A percentile compares a stretch with the other conserved stretches of the same genome.
Evolutionary conservation across 2,329 filamentous ascomycete genomes (phyloP).

Genomic region (Lasiodiplodia sp.): DNA sequence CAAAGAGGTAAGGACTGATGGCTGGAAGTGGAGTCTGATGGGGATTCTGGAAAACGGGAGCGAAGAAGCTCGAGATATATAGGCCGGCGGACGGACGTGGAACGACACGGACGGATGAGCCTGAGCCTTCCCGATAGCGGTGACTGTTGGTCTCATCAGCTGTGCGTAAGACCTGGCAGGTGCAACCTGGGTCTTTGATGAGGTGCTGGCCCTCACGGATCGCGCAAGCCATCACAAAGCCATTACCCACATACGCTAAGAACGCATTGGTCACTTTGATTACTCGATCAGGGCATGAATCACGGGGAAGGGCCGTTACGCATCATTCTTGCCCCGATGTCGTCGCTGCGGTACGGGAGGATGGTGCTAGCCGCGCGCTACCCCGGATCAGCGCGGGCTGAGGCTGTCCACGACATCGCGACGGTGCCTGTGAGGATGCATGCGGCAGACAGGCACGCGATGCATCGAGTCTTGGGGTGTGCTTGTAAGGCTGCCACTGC

Average conservation of each 20-base stretch:
- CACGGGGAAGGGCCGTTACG: slow-evolving; percentile 18
- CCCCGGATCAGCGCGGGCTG: slow-evolving; percentile 25
- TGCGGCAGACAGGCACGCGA: slow-evolving; percentile 2
- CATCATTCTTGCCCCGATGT: slow-evolving; percentile 23
- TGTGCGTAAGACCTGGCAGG: slow-evolving; percentile 12
- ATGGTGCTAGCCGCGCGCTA: not conserved
- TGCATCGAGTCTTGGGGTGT: not conserved
- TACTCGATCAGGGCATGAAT: slow-evolving; percentile 27
- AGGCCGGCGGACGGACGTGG: not conserved
- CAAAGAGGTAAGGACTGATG: not conserved
- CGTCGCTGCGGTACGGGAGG: slow-evolving; percentile 19
- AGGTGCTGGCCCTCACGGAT: slow-evolving; percentile 30
- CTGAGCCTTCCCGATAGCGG: not conserved
- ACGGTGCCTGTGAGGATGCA: not conserved
- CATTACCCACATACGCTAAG: slow-evolving; percentile 30
- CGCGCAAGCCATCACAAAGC: slow-evolving; percentile 30
- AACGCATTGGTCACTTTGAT: slow-evolving; percentile 12
- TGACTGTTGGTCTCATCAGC: not conserved
- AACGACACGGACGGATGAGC: not conserved
- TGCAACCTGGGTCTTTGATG: slow-evolving; percentile 19
- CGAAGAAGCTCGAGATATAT: slow-evolving; percentile 4
- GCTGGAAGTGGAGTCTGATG: slow-evolving; percentile 6
- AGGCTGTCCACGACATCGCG: not conserved
- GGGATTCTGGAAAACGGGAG: slow-evolving; percentile 16
- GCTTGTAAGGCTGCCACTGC: not conserved